Base-by-base conservation (phyloP, 2,329 filamentous ascomycete genomes). In the Arthroderma sp. region DNA sequence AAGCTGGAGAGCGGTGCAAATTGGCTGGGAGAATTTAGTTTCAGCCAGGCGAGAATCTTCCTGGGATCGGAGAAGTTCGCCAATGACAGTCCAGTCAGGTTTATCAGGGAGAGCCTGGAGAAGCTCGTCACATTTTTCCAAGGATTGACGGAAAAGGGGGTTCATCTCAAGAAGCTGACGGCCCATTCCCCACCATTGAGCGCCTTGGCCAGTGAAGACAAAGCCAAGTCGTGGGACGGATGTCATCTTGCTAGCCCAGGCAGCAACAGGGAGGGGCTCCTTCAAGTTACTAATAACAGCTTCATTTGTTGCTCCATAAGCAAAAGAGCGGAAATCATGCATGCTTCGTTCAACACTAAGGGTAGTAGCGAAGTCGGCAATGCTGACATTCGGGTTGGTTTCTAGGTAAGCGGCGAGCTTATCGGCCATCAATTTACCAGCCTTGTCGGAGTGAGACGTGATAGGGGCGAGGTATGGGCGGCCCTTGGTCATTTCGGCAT, bases 141-240 rank as follows among this genome's bases (percentile, higher is more conserved):
- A 15, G 3, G 54, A 33, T n/a, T 55, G 54, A 13, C 33, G 54
- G 54, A 55, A 55, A 13, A 55, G 39, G 4, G 54, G 54, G 38
- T 23, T 55, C 54, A 44, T 43, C 25, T 55, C 54, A 33, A 55
- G 41, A 5, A 71, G 64, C n/a, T 68, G 64, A 21, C 61, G 58
- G 0, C 71, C 71, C 71, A 73, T 73, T 1, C 56, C 56, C 39
- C 62, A 58, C 57, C 68, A 72, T 41, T 73, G 70, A 13, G 71
- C 70, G 3, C 71, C 71, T 54, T 73, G 71, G 0, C 71, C 71
- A 2, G 70, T 72, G 56, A 73, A 73, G n/a, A 72, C 64, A 55
- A 71, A 73, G 1, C 62, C 56, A 44, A 54, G 35, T 38, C 28
- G 19, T 9, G 51, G 49, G 9, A 17, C 59, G 23, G 58, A 55